Base-by-base conservation (phyloP, 495 filamentous ascomycete species). In the Podospora didyma region DNA sequence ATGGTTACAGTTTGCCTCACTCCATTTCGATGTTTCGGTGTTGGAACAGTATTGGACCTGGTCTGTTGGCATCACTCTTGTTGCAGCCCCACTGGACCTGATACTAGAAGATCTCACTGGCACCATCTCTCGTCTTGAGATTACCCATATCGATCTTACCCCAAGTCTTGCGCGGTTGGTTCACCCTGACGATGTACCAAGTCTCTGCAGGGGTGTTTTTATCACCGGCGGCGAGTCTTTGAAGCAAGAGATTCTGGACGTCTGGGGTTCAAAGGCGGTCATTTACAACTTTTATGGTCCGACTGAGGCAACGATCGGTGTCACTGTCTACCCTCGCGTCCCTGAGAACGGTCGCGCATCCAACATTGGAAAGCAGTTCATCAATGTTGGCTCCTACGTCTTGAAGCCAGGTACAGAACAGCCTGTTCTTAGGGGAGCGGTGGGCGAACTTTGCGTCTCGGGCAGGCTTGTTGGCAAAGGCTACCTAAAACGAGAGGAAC, bases 21-120 rank as follows among this genome's bases (percentile, higher is more conserved):
- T 92, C 52, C 89, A 93, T 66, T 96, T 96, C 56, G 90, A 96
- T 61, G 90, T 94, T 20, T 90, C 87, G 24, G 88, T 94, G 6
- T 74, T 94, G 16, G 90, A 96, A 67, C 89, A 93, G 60, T 95
- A 88, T 68, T 94, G 89, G 89, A 90, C 82, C 48, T 95, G 90
- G 90, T 89, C 82, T 46, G 86, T 90, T 11, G 89, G 90, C 7
- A 89, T 94, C 44, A 85, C 86, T 10, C 82, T 94, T 5, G 86
- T 89, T 1, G 87, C 88, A 16, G 89, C 86, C 3, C 86, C 89
- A 0, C 79, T 86, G 56, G 89, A 94, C 63, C 57, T 93, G 9
- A 81, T 95, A 9, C 85, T 94, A 28, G 84, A 90, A 54, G 88
- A 95, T 63, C 69, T 96, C 11, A 75, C 86, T 0, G 80, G 77